A percentile compares a stretch with the other conserved stretches of the same genome.
Evolutionary conservation across 169 alveolate genomes (phyloP).

Genomic region (Amoebophrya sp.): DNA sequence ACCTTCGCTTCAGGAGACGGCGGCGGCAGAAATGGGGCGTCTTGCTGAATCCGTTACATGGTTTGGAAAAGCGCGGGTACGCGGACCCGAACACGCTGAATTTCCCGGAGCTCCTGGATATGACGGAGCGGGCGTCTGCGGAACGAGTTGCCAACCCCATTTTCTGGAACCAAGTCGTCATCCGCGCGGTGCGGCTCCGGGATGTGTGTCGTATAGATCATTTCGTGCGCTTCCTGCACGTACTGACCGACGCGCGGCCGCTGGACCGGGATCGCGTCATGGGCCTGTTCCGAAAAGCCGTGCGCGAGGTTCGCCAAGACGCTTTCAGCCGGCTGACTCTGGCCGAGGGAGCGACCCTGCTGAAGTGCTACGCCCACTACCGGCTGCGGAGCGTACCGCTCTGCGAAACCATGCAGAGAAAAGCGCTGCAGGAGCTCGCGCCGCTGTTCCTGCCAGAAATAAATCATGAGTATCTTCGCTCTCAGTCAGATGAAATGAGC

Average conservation of each 20-base stretch:
- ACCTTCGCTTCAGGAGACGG: not conserved
- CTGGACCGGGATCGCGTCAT: not conserved
- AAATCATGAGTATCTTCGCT: not conserved
- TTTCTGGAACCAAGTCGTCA: not conserved
- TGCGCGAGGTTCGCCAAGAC: not conserved
- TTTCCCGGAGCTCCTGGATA: not conserved
- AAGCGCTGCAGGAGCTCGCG: not conserved
- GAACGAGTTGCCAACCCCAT: not conserved
- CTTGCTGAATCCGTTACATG: not conserved
- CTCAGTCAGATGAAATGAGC: not conserved
- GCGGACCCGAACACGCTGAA: not conserved
- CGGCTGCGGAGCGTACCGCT: not conserved
- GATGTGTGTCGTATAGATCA: not conserved
- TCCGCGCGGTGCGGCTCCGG: not conserved
- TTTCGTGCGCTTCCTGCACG: not conserved
- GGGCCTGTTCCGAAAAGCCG: not conserved
- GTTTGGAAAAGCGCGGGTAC: not conserved
- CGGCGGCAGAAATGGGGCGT: conserved; percentile 13
- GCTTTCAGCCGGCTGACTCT: no score
- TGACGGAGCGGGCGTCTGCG: not conserved
- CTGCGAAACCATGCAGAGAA: not conserved
- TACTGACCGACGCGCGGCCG: not conserved
- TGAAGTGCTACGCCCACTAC: not conserved
- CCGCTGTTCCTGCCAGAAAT: not conserved
- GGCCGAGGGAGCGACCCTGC: no score